Evolutionary conservation across 1,284 basidiomycete genomes (phyloP), one percentile per base, ranked within the genome.

Genomic region (Agroathelia rolfsii): DNA sequence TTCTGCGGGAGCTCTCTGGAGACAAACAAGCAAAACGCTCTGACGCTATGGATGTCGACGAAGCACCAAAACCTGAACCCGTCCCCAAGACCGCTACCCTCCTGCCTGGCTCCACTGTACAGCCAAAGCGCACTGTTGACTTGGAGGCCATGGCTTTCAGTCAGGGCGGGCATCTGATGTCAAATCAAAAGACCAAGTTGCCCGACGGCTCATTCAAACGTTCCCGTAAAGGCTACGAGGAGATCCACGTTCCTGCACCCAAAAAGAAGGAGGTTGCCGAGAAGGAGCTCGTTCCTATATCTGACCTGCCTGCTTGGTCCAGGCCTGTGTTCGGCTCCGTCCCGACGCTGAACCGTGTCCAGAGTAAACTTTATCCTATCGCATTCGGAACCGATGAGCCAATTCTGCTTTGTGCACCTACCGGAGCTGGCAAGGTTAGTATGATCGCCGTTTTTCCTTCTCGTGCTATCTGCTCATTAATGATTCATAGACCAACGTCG

Each of bases 161-260:
- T 31, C 92, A 97, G 50, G 95, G 94, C 15, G 90, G 88, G 0
- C 93, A 96, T 44, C 65, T 97, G 41, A 98, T 97, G 87, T 89
- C 90, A 13, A 95, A 96, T 62, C 95, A 97, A 59, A 97, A 96
- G 62, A 90, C 87, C 59, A 95, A 93, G 50, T 77, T 98, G 4
- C 95, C 94, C 0, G 89, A 96, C 31, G 95, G 94, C 4, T 96
- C 90, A 18, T 94, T 97, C 74, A 98, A 98, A 63, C 82, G 93
- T 19, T 77, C 86, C 18, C 82, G 86, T 58, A 97, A 97, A 57
- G 93, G 94, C 1, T 98, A 90, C 56, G 95, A 98, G 56, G 95
- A 98, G 58, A 95, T 98, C 31, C 93, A 97, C 47, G 87, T 99
- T 2, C 94, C 94, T 1, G 83, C 89, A 2, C 93, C 93, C 3